Percentiles rank a stretch among this genome's conserved stretches.
These are phyloP conservation scores for Talaromyces nanjingensis DNA, from an alignment of 495 filamentous ascomycete species.

Conservation along the genomic window DNA sequence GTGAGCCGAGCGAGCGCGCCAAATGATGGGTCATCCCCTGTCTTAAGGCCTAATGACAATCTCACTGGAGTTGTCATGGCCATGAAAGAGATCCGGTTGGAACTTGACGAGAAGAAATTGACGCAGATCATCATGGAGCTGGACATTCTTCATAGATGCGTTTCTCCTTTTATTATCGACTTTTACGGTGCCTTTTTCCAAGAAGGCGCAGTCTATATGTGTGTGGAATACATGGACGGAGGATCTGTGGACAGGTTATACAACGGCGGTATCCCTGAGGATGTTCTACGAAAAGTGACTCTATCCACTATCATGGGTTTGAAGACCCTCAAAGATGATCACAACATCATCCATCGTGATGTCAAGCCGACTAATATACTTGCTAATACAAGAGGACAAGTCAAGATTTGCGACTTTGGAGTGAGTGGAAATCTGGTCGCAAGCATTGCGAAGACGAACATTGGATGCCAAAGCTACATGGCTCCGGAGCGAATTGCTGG, in stretches of 20 bases:
- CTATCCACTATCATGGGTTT: slow-evolving; percentile 88
- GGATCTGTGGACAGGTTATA: slow-evolving; percentile 98
- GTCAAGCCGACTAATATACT: slow-evolving; percentile 99
- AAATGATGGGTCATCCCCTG: slow-evolving; percentile 20
- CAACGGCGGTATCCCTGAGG: slow-evolving; percentile 85
- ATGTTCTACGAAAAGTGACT: slow-evolving; percentile 81
- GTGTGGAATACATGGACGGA: slow-evolving; percentile 99
- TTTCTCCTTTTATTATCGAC: slow-evolving; percentile 94
- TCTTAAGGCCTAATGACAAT: slow-evolving; percentile 23
- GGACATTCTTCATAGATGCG: slow-evolving; percentile 89
- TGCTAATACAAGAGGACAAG: slow-evolving; percentile 78
- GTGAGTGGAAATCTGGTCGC: slow-evolving; percentile 95
- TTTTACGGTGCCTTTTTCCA: slow-evolving; percentile 99
- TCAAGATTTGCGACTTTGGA: slow-evolving; percentile 99
- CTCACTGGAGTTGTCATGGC: slow-evolving; percentile 81
- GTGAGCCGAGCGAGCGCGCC: slow-evolving; percentile 31
- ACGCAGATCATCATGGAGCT: slow-evolving; percentile 97
- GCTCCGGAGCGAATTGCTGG: slow-evolving; percentile 92
- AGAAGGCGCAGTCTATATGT: slow-evolving; percentile 98
- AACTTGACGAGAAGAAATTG: slow-evolving; percentile 94
- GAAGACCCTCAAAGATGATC: slow-evolving; percentile 91
- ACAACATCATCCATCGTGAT: slow-evolving; percentile 98
- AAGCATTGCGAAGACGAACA: slow-evolving; percentile 97
- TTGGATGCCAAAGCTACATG: slow-evolving; percentile 99
- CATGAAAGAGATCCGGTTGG: slow-evolving; percentile 98